Percentiles rank a stretch among this genome's conserved stretches.
phyloP scores from a whole-genome alignment of 2,329 filamentous ascomycete species.

The Aspergillus sp. region DNA sequence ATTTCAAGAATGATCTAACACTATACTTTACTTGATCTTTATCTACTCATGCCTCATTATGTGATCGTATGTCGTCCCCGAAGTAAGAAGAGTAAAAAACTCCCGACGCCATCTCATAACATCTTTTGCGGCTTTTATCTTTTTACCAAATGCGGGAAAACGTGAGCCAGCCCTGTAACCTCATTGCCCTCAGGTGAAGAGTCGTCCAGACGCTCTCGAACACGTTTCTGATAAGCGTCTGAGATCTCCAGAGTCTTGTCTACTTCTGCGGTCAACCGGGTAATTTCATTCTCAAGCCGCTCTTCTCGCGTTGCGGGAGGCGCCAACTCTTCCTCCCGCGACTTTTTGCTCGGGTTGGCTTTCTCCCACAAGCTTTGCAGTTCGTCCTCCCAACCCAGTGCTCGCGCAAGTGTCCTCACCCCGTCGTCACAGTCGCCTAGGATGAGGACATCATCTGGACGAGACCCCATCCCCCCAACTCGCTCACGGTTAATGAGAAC shows the following conservation, averaged over 20 bases:
- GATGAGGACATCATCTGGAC: constrained; percentile 80
- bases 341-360: constrained; percentile 63
- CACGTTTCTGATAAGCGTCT: constrained; percentile 45
- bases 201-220: constrained; percentile 32
- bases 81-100: background rate
- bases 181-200: constrained; percentile 3
- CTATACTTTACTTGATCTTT: background rate
- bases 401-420: constrained; percentile 73
- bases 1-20: background rate
- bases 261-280: constrained; percentile 58
- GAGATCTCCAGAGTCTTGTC: constrained; percentile 55
- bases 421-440: constrained; percentile 82
- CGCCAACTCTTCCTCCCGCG: constrained; percentile 41
- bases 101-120: constrained; percentile 5
- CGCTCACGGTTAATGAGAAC: constrained; percentile 84
- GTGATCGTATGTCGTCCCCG: background rate
- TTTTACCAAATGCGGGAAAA: constrained; percentile 36
- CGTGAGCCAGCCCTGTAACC: constrained; percentile 31
- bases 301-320: constrained; percentile 54
- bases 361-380: constrained; percentile 73
- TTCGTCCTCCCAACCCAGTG: constrained; percentile 82
- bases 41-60: constrained; percentile 11
- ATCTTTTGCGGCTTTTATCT: background rate
- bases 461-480: constrained; percentile 74
- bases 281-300: constrained; percentile 56